phyloP scores from a whole-genome alignment of 1,284 basidiomycete species.

The Ustilago curta region DNA sequence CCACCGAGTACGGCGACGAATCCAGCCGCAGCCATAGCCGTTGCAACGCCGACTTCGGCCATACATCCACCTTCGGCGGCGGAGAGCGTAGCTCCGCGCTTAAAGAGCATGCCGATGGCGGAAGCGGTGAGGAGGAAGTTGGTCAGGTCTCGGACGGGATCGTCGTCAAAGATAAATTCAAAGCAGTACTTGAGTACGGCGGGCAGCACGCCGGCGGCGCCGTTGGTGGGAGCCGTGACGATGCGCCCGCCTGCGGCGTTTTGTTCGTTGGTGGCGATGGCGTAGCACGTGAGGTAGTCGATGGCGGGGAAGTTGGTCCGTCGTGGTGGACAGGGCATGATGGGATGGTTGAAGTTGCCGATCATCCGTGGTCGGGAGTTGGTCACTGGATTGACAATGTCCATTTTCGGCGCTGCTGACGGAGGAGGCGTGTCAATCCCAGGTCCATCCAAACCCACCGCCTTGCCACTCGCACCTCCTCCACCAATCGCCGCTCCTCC shows the following conservation, averaged over 20 bases:
- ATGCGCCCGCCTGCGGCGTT: constrained; percentile 92
- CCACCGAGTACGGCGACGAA: constrained; percentile 81
- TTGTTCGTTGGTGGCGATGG: constrained; percentile 74
- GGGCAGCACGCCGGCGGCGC: constrained; percentile 84
- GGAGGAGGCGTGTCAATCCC: constrained; percentile 21
- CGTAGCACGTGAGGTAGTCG: constrained; percentile 80
- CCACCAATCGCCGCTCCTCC: constrained; percentile 17
- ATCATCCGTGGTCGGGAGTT: constrained; percentile 71
- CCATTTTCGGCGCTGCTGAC: not conserved
- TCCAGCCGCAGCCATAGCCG: constrained; percentile 90
- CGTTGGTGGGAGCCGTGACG: constrained; percentile 90
- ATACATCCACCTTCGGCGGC: constrained; percentile 80
- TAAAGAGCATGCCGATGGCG: constrained; percentile 96
- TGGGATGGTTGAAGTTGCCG: constrained; percentile 83
- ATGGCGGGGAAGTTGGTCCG: constrained; percentile 89
- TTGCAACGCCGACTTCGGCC: constrained; percentile 76
- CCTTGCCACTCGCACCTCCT: constrained; percentile 9
- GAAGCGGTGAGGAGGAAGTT: constrained; percentile 85
- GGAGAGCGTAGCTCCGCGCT: constrained; percentile 93
- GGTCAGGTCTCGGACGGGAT: constrained; percentile 84
- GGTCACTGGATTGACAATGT: constrained; percentile 8
- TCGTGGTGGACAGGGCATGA: constrained; percentile 74
- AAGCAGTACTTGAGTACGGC: constrained; percentile 84
- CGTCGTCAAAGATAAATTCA: constrained; percentile 80
- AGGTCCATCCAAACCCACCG: constrained; percentile 1